Percentiles rank a stretch among this genome's conserved stretches.
phyloP scores from a whole-genome alignment of 164 flowering plant genomes.

The Dillenia suffruticosa region DNA sequence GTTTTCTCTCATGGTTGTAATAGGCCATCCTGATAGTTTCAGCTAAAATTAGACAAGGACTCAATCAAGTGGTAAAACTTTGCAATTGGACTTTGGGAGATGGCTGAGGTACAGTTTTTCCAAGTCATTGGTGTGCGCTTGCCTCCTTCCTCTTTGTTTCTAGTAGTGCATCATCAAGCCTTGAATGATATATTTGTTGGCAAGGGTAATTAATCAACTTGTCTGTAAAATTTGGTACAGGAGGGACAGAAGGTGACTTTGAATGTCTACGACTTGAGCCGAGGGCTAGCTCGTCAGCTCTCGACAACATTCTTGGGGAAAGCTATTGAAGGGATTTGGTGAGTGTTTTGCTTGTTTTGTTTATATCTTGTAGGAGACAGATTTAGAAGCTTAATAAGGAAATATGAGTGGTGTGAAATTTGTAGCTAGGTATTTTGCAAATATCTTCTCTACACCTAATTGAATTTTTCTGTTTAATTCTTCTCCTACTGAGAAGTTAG shows the following conservation, averaged over 20 bases:
- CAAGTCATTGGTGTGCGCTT: background rate
- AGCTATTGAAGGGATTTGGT: constrained; percentile 91
- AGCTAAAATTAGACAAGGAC: background rate
- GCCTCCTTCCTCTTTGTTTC: background rate
- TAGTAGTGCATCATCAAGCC: too few species aligned
- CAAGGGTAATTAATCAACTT: background rate
- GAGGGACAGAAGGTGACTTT: constrained; percentile 70
- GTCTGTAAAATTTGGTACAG: constrained; percentile 27
- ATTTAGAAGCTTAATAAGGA: background rate
- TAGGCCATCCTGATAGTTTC: constrained; percentile 2
- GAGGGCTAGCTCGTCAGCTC: constrained; percentile 90
- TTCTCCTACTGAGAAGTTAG: too few species aligned
- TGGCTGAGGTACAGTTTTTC: constrained; percentile 29
- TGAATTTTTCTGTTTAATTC: too few species aligned
- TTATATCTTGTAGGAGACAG: background rate
- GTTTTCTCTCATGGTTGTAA: background rate
- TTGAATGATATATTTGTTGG: background rate
- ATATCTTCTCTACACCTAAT: too few species aligned
- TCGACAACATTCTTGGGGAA: constrained; percentile 81
- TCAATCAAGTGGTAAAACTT: background rate
- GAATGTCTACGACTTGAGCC: constrained; percentile 88
- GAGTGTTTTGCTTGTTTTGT: constrained; percentile 10
- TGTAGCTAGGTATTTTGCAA: too few species aligned
- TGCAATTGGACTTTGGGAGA: background rate
- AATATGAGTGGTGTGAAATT: too few species aligned